Base-by-base conservation (phyloP, 2,329 filamentous ascomycete species). In the Domatiomyces catenatus region DNA sequence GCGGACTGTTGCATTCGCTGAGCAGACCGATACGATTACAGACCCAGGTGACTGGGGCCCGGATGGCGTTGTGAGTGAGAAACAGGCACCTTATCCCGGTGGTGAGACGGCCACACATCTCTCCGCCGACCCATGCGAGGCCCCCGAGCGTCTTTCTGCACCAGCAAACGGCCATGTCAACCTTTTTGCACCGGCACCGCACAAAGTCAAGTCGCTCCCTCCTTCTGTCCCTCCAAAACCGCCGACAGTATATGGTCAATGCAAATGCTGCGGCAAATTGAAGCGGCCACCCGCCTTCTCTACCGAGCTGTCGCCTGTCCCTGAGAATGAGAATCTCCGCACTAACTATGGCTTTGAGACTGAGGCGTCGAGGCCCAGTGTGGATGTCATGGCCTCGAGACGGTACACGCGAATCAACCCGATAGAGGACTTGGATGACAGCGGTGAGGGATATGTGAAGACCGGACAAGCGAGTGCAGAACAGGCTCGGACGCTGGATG, bases 321-420 rank as follows among this genome's bases (percentile, higher is more conserved):
- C 57, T 36, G 58, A 60, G 46, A 60, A 60, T 43, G 58, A 60
- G 39, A 50, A 60, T 36, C 26, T 58, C 18, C 47, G 55, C 28
- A 55, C 56, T 15, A 60, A 60, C 46, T 58, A 58, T 49, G 56
- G 55, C 48, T 60, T 58, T 43, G 56, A 60, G 42, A 50, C 54
- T 8, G 54, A 60, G 32, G 46, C 54, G 22, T 53, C 48, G 18
- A 10, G 32, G 15, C 10, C 32, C 32, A 39, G 32, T 39, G 52
- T 52, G 2, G 50, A 47, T 17, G 48, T 48, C 6, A 42, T 46
- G 6, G 55, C 56, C 15, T 55, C 48, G 45, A 51, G 52, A 48
- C 54, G 54, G 28, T 58, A 52, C 44, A 56, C 45, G 17, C 58
- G 56, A 5, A 58, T 58, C 44, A 55, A 56, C 8, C 58, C 58